A percentile compares a stretch with the other conserved stretches of the same genome.
phyloP scores from a whole-genome alignment of 179 eudicot genomes.

The Gypsophila paniculata region DNA sequence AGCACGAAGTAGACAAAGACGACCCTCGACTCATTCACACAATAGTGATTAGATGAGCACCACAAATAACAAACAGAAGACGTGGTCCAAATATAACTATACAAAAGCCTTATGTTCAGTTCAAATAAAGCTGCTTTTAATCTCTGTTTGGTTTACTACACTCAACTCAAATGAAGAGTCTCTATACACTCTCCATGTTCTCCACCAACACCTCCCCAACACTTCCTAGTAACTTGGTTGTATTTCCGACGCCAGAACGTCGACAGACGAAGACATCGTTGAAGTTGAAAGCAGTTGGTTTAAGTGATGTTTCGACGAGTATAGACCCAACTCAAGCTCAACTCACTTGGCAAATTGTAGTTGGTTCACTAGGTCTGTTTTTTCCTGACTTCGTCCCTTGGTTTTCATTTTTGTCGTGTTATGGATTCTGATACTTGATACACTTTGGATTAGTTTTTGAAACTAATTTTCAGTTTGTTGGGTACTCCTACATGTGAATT shows the following conservation, averaged over 20 bases:
- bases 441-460: too few relatives aligned
- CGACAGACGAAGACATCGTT: constrained; percentile 8
- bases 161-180: constrained; percentile 19
- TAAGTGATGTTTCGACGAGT: constrained; percentile 18
- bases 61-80: constrained; percentile 7
- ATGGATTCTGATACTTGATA: too few relatives aligned
- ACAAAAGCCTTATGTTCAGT: not conserved
- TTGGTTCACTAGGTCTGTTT: constrained; percentile 30
- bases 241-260: not conserved
- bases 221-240: not conserved
- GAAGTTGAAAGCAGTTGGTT: constrained; percentile 10
- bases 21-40: too few relatives aligned
- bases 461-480: not conserved
- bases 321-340: constrained; percentile 27
- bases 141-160: constrained; percentile 2
- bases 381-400: not conserved
- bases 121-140: not conserved
- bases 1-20: too few relatives aligned
- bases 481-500: too few relatives aligned
- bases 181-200: not conserved
- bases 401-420: too few relatives aligned
- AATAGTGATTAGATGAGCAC: not conserved
- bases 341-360: constrained; percentile 34
- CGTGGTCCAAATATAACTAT: constrained; percentile 20
- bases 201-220: constrained; percentile 11